Conservation (phyloP, 129 eudicot genomes). For the Mikania micrantha region DNA sequence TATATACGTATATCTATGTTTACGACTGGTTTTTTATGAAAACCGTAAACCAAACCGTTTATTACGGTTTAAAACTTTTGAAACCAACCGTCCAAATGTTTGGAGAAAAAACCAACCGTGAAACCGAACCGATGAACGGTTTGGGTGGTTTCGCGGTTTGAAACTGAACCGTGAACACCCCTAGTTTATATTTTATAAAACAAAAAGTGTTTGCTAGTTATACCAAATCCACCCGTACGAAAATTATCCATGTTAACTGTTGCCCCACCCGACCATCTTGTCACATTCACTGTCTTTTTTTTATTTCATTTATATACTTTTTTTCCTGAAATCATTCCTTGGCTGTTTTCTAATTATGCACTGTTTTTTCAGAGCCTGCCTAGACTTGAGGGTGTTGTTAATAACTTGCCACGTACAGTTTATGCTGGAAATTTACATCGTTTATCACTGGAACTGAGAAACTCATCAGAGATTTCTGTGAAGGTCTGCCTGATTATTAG, state of each 20-base stretch:
- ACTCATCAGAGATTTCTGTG: conserved; percentile 66
- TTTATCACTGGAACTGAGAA: conserved; percentile 64
- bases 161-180: no score
- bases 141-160: no score
- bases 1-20: no score
- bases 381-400: conserved; percentile 69
- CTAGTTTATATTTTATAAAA: no score
- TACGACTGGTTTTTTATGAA: no score
- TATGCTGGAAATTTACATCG: conserved; percentile 77
- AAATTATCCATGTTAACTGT: background rate
- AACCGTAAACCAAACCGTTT: no score
- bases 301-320: no score
- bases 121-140: no score
- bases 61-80: no score
- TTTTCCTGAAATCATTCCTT: background rate
- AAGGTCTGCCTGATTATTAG: conserved; percentile 42
- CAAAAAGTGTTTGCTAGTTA: background rate
- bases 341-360: background rate
- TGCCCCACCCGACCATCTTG: background rate
- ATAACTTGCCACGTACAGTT: conserved; percentile 55
- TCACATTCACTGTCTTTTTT: background rate
- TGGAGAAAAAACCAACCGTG: no score
- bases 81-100: no score
- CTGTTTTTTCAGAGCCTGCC: conserved; percentile 55
- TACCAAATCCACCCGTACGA: background rate